These are phyloP conservation scores for Puccinellia tenuiflora DNA, from an alignment of 176 grass and related monocot genomes.

Conservation along the genomic window DNA sequence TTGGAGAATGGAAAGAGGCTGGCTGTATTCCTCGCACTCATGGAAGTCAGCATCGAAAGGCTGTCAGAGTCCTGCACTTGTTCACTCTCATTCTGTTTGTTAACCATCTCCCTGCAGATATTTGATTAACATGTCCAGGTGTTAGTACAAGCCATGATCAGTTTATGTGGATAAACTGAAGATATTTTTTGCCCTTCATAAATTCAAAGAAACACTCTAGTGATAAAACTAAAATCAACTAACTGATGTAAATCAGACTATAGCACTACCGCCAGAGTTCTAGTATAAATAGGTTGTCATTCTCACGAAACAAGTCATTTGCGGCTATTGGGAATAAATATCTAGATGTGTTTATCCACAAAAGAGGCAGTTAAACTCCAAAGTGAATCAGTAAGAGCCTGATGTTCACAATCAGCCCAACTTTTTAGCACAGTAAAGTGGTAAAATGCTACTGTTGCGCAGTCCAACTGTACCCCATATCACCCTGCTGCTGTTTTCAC, in stretches of 20 bases:
- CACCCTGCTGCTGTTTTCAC: background rate
- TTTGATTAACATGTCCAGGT: background rate
- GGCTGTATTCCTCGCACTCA: conserved; percentile 20
- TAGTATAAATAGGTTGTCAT: background rate
- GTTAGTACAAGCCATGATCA: background rate
- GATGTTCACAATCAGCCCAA: background rate
- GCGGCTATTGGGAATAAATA: background rate
- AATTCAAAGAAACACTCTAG: background rate
- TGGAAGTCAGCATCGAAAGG: conserved; percentile 55
- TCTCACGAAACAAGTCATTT: background rate
- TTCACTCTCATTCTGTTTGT: conserved; percentile 41
- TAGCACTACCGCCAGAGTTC: background rate
- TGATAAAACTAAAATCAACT: background rate
- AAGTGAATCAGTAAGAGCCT: background rate
- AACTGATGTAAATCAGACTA: background rate
- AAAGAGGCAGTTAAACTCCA: background rate
- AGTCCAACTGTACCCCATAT: background rate
- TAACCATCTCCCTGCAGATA: conserved; percentile 43
- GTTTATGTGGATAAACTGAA: too few species aligned
- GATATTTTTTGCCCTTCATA: background rate
- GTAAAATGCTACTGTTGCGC: background rate
- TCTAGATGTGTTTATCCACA: background rate
- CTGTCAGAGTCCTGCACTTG: conserved; percentile 36
- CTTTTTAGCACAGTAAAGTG: background rate
- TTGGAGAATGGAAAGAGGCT: conserved; percentile 53